phyloP scores from a whole-genome alignment of 345 rosid genomes.

The Clarkia xantiana region DNA sequence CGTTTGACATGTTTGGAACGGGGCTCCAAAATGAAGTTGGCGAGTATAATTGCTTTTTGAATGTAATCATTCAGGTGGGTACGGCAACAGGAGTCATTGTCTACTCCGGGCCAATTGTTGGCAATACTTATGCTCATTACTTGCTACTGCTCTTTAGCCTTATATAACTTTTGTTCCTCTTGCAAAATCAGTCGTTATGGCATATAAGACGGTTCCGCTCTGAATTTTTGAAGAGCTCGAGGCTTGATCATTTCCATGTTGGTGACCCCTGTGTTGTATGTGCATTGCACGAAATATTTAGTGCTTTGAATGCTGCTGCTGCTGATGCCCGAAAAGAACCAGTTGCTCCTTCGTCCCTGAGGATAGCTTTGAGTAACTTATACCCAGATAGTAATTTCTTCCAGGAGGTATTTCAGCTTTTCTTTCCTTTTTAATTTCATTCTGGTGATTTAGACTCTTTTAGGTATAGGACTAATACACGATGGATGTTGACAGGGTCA shows the following conservation, averaged over 20 bases:
- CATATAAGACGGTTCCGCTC: conserved; percentile 66
- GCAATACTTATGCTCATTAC: neutral
- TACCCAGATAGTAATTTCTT: conserved; percentile 84
- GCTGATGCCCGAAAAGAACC: conserved; percentile 47
- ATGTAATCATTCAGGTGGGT: conserved; percentile 89
- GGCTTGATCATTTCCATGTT: conserved; percentile 57
- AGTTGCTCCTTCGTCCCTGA: conserved; percentile 75
- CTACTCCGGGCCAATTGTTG: neutral
- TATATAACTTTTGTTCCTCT: neutral
- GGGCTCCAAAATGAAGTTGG: conserved; percentile 94
- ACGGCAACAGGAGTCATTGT: neutral
- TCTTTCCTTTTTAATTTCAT: neutral
- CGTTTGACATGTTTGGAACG: conserved; percentile 44
- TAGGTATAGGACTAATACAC: conserved; percentile 7
- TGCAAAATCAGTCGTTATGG: conserved; percentile 70
- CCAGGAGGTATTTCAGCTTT: conserved; percentile 53
- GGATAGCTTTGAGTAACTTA: conserved; percentile 80
- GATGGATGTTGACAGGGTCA: conserved; percentile 50
- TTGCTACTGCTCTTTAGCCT: neutral
- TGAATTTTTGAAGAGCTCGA: conserved; percentile 69
- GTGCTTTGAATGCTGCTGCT: conserved; percentile 48
- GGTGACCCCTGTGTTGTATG: conserved; percentile 96
- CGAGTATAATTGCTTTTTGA: conserved; percentile 93
- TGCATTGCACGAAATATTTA: conserved; percentile 59
- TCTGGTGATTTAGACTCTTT: neutral